A percentile compares a stretch with the other conserved stretches of the same genome.
phyloP scores from a whole-genome alignment of 2,329 filamentous ascomycete species.

The Botrytis tulipae region DNA sequence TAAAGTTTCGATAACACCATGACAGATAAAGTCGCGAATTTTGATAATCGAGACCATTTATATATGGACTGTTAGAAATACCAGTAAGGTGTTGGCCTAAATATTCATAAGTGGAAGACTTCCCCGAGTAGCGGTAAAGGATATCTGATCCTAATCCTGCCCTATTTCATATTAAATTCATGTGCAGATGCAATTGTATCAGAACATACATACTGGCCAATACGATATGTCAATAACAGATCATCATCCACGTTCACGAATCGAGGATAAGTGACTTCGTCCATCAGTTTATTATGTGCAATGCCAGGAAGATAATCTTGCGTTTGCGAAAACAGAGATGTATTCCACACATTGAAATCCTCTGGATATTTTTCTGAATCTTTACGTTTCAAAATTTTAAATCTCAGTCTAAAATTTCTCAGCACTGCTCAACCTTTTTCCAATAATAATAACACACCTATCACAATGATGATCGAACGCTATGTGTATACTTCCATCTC shows the following conservation, averaged over 20 bases:
- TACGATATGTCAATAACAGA: slow-evolving; percentile 32
- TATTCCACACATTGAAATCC: slow-evolving; percentile 23
- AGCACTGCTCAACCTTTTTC: neutral
- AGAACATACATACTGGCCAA: slow-evolving; percentile 30
- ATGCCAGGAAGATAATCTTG: slow-evolving; percentile 30
- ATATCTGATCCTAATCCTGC: slow-evolving; percentile 34
- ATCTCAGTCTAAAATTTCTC: slow-evolving; percentile 27
- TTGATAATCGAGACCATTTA: slow-evolving; percentile 33
- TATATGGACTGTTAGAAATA: slow-evolving; percentile 32
- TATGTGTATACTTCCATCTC: slow-evolving; percentile 33
- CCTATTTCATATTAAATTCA: slow-evolving; percentile 20
- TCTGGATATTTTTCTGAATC: neutral
- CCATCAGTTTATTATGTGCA: slow-evolving; percentile 24
- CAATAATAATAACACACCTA: slow-evolving; percentile 23
- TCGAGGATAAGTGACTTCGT: slow-evolving; percentile 33
- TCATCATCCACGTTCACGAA: slow-evolving; percentile 32
- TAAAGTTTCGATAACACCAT: slow-evolving; percentile 35
- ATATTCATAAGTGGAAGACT: slow-evolving; percentile 29
- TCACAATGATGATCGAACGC: slow-evolving; percentile 35
- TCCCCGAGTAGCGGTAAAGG: slow-evolving; percentile 29
- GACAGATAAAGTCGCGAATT: slow-evolving; percentile 29
- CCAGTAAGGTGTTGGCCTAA: slow-evolving; percentile 32
- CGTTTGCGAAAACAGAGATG: slow-evolving; percentile 27
- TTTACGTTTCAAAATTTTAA: slow-evolving; percentile 24
- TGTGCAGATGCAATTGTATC: neutral